Base-by-base conservation (phyloP, 805 yeast species). In the Grigorovia jiainica region DNA sequence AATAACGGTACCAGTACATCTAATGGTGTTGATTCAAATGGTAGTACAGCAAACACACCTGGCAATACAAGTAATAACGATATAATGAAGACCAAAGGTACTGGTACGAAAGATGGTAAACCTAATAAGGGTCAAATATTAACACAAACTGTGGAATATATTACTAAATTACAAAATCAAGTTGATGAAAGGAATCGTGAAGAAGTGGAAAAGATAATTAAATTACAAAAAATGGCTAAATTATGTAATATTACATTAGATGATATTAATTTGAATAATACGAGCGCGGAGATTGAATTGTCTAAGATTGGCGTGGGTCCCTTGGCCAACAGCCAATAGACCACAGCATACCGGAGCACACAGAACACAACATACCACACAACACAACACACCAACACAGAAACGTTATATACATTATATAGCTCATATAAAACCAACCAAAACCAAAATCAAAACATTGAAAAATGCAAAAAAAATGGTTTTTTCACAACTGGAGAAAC, bases 291-390 rank as follows among this genome's bases (percentile, higher is more conserved):
- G 55, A 62, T 71, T 20, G 86, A 84, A 2, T 64, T 86, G 43
- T 79, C 87, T 0, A 75, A 75, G 51, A 81, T 84, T 38, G 95
- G 95, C 1, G 92, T 84, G 7, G 94, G 94, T 2, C 89, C 90
- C 1, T 60, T 82, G 39, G 79, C 84, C 3, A 40, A 54, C 17
- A 27, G 16, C 7, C 31, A 13, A 15, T 27, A 15, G n/a, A 6
- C 24, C 11, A 24, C 11, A 24, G 15, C 31, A 6, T 7, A n/a
- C 6, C n/a, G n/a, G 7, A 10, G 4, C n/a, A 25, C n/a, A 25
- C 30, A n/a, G n/a, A n/a, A n/a, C n/a, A n/a, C n/a, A n/a, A n/a
- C n/a, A n/a, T n/a, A n/a, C n/a, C n/a, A n/a, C n/a, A n/a, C n/a
- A n/a, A n/a, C n/a, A n/a, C n/a, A n/a, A n/a, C n/a, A n/a, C n/a